These are phyloP conservation scores for Blastobotrys ciferrii DNA, from an alignment of 1,139 yeast genomes.

Conservation along the genomic window DNA sequence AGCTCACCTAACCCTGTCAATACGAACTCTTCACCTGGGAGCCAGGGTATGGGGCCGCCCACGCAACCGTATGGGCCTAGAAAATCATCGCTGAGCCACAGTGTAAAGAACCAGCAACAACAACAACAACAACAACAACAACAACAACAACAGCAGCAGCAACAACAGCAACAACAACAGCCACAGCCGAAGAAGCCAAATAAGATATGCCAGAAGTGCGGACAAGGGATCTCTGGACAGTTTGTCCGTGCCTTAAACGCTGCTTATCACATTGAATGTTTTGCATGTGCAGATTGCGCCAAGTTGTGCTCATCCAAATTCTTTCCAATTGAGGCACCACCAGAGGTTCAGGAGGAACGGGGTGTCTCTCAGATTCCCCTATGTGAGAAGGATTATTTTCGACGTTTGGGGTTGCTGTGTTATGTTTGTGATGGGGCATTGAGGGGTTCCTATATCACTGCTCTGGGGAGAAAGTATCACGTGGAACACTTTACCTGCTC, in stretches of 20 bases:
- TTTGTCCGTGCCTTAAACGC: constrained; percentile 80
- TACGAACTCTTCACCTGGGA: constrained; percentile 10
- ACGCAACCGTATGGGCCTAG: constrained; percentile 10
- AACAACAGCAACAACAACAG: background rate
- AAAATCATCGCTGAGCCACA: background rate
- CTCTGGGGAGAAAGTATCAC: constrained; percentile 88
- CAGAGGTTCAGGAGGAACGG: constrained; percentile 29
- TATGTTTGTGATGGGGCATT: constrained; percentile 80
- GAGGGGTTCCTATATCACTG: constrained; percentile 92
- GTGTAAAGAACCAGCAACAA: constrained; percentile 3
- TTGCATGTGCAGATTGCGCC: constrained; percentile 80
- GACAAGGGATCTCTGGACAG: constrained; percentile 68
- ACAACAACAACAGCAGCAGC: background rate
- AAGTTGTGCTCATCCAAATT: constrained; percentile 70
- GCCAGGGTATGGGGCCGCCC: constrained; percentile 11
- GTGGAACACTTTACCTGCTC: constrained; percentile 94
- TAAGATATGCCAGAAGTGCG: constrained; percentile 59
- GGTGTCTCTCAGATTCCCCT: constrained; percentile 63
- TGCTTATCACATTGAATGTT: constrained; percentile 84
- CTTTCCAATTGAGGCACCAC: constrained; percentile 49
- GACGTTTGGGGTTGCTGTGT: constrained; percentile 78
- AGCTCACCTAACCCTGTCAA: constrained; percentile 4
- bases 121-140: constrained; percentile 7
- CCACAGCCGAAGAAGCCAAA: constrained; percentile 15
- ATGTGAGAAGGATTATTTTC: constrained; percentile 92